Base-by-base conservation (phyloP, 1,284 basidiomycete species). In the Marasmius tenuissimus region DNA sequence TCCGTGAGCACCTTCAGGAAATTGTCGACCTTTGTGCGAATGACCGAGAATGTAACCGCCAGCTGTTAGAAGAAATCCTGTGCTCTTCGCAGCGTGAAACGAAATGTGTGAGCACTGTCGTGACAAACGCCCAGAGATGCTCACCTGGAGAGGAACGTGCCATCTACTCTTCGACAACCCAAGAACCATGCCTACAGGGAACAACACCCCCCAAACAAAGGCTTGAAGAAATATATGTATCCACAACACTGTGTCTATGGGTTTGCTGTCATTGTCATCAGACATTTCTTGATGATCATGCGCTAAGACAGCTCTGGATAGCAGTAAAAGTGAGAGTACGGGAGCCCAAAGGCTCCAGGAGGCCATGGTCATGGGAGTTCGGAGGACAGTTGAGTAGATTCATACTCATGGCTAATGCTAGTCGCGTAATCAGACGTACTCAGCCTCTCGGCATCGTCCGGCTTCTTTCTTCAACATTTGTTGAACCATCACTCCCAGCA, bases 181-280 rank as follows among this genome's bases (percentile, higher is more conserved):
- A 2, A 96, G 77, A 0, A 95, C 91, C 93, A 96, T 95, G 27
- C 94, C 94, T 8, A 89, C 80, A 0, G 94, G 93, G 70, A 95
- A 96, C 20, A 94, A 71, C 11, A 95, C 72, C 1, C 89, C 91
- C 93, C 93, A 96, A 6, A 93, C 85, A 9, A 84, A 71, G 2
- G 83, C 85, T 70, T 95, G 93, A 12, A 94, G 72, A 39, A 81
- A 76, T 63, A 95, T 93, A 71, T 96, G 93, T 27, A 94, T 82
- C 83, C 86, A 93, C 40, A 95, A 83, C 48, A 92, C 83, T 22
- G 84, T 74, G 73, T 95, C 93, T 34, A 93, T 81, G 0, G 93
- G 89, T n/a, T 85, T 86, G 55, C 79, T 79, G 7, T 78, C 69
- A 66, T 88, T 80, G 68, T 90, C 92, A 63, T 92, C 87, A 0